Conservation (phyloP, 140 eudicot genomes). For the Erigeron philadelphicus region DNA sequence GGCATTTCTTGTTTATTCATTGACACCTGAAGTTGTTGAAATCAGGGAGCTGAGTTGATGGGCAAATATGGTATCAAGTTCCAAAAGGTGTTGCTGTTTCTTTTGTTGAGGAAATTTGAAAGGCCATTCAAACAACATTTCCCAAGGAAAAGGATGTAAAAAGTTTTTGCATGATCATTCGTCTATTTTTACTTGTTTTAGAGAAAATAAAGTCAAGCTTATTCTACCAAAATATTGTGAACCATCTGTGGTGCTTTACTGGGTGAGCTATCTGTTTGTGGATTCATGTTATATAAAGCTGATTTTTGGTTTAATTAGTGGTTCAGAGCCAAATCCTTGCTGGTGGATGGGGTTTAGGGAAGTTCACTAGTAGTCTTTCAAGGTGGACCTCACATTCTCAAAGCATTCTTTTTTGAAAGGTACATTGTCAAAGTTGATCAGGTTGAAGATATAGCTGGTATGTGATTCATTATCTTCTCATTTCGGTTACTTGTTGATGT, state of each 20-base stretch:
- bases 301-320: too few relatives aligned
- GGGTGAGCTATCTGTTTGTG: too few relatives aligned
- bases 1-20: background rate
- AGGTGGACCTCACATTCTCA: too few relatives aligned
- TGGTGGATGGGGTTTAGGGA: too few relatives aligned
- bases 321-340: too few relatives aligned
- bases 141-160: conserved; percentile 72
- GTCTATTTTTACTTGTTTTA: conserved; percentile 6
- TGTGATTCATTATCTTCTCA: too few relatives aligned
- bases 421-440: too few relatives aligned
- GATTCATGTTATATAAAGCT: too few relatives aligned
- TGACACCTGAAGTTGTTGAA: conserved; percentile 15
- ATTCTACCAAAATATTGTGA: background rate
- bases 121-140: conserved; percentile 50
- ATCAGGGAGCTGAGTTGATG: conserved; percentile 93
- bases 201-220: background rate
- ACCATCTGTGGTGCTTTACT: background rate
- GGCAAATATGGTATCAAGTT: conserved; percentile 72
- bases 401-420: too few relatives aligned
- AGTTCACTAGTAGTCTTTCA: too few relatives aligned
- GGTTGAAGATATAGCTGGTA: too few relatives aligned
- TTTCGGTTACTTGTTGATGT: too few relatives aligned
- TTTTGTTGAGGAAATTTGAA: conserved; percentile 59
- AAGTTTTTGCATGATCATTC: conserved; percentile 11
- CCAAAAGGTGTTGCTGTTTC: conserved; percentile 84